Percentiles rank a stretch among this genome's conserved stretches.
These are phyloP conservation scores for Penicillium roqueforti DNA, from an alignment of 495 filamentous ascomycete genomes.

Conservation along the genomic window DNA sequence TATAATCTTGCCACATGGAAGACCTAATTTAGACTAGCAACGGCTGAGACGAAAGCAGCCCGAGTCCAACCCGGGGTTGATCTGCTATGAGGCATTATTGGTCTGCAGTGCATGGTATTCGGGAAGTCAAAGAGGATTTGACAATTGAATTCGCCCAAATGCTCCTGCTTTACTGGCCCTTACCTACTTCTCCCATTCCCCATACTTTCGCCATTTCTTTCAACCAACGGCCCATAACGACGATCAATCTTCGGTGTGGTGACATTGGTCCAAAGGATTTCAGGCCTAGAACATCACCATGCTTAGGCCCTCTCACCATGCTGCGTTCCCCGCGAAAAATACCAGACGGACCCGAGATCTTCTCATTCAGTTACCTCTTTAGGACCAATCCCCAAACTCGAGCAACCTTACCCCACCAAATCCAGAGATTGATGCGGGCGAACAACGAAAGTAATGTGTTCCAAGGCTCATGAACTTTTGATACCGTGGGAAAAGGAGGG, in stretches of 20 bases:
- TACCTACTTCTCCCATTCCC: neutral
- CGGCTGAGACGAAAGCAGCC: neutral
- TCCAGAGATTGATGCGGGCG: neutral
- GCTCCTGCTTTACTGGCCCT: neutral
- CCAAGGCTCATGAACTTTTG: neutral
- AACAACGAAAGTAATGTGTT: neutral
- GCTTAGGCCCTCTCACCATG: constrained; percentile 2
- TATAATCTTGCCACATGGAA: neutral
- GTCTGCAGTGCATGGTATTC: neutral
- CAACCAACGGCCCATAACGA: constrained; percentile 2
- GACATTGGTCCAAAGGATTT: neutral
- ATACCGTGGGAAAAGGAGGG: neutral
- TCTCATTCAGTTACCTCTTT: neutral
- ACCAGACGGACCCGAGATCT: constrained; percentile 3
- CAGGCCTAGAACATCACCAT: constrained; percentile 2
- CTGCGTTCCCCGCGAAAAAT: constrained; percentile 7
- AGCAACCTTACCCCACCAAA: constrained; percentile 5
- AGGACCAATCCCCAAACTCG: neutral
- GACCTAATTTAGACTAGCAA: neutral
- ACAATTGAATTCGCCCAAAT: neutral
- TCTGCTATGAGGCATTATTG: neutral
- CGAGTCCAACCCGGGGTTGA: neutral
- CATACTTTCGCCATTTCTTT: neutral
- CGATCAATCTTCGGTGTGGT: neutral
- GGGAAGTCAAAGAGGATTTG: neutral